These are phyloP conservation scores for Penicillium concentricum DNA, from an alignment of 2,329 filamentous ascomycete genomes.

Conservation along the genomic window DNA sequence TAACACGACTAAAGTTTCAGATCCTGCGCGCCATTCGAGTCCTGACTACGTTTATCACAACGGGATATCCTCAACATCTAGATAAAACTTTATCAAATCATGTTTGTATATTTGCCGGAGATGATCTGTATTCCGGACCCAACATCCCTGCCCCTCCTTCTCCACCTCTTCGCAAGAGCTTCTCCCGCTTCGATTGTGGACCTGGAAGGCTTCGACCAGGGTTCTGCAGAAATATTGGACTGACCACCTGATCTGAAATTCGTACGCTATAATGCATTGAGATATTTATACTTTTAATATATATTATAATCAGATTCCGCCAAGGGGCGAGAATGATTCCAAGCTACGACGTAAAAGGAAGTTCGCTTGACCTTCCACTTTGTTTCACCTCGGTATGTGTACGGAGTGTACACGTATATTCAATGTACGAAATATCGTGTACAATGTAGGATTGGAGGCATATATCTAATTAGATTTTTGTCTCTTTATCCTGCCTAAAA, in stretches of 20 bases:
- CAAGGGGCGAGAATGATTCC: slow-evolving; percentile 6
- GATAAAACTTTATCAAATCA: background rate
- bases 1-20: slow-evolving; percentile 1
- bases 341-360: slow-evolving; percentile 17
- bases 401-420: background rate
- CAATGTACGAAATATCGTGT: no score
- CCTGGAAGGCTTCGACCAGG: slow-evolving; percentile 29
- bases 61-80: no score
- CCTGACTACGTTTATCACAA: background rate
- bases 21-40: slow-evolving; percentile 4
- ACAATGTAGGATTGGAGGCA: background rate
- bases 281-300: background rate
- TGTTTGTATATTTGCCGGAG: background rate
- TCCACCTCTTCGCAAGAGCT: slow-evolving; percentile 38
- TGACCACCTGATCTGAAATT: slow-evolving; percentile 8
- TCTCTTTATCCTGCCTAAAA: background rate
- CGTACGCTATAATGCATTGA: background rate
- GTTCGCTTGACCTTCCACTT: slow-evolving; percentile 25
- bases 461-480: background rate
- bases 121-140: slow-evolving; percentile 14
- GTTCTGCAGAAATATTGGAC: slow-evolving; percentile 27
- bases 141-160: slow-evolving; percentile 25
- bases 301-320: background rate
- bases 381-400: slow-evolving; percentile 15
- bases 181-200: slow-evolving; percentile 42